Conservation (phyloP, 495 filamentous ascomycete species). For the Neurospora sp. region DNA sequence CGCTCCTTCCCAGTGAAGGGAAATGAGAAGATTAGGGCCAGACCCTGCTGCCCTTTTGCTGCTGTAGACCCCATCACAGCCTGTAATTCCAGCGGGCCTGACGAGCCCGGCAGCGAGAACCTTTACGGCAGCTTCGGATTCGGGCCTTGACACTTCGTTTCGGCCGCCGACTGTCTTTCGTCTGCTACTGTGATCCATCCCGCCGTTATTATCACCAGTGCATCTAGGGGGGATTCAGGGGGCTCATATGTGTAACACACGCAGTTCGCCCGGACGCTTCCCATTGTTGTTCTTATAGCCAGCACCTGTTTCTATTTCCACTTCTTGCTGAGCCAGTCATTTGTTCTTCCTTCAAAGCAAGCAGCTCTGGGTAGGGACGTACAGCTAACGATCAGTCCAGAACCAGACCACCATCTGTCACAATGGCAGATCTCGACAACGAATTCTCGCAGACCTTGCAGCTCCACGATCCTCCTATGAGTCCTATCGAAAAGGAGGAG, state of each 20-base stretch:
- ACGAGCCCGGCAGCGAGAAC: not conserved
- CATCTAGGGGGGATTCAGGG: not conserved
- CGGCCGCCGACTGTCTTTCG: not conserved
- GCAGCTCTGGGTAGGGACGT: not conserved
- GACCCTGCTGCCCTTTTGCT: not conserved
- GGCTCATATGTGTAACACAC: not conserved
- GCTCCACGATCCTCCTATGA: not conserved
- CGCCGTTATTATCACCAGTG: not conserved
- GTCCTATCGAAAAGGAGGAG: not conserved
- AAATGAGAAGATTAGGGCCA: not conserved
- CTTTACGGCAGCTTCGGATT: not conserved
- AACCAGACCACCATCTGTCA: not conserved
- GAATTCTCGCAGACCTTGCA: not conserved
- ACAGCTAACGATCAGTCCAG: not conserved
- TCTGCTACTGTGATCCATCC: not conserved
- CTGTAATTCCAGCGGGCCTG: not conserved
- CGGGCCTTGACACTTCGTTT: not conserved
- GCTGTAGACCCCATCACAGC: not conserved
- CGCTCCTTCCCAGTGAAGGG: not conserved
- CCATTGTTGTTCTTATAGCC: not conserved
- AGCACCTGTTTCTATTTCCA: not conserved
- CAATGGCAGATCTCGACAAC: not conserved
- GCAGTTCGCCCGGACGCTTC: not conserved
- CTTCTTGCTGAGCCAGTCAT: not conserved
- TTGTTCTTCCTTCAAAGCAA: not conserved